These are phyloP conservation scores for Solanum hybrid DNA, from an alignment of 305 asterid species.

Conservation along the genomic window DNA sequence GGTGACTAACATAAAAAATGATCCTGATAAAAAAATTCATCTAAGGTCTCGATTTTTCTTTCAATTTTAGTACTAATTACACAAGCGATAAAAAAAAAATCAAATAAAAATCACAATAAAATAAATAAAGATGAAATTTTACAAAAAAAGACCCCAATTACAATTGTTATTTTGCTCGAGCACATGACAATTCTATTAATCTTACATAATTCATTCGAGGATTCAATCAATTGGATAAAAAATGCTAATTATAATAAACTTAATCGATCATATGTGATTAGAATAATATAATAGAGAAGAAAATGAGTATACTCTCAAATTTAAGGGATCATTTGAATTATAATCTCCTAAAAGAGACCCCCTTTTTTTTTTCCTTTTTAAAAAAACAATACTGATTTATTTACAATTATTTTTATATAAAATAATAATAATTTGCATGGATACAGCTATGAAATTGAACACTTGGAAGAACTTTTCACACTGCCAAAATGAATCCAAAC, in stretches of 20 bases:
- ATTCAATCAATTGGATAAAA: not conserved
- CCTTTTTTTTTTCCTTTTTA: too few species aligned
- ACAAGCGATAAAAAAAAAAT: not conserved
- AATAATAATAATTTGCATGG: not conserved
- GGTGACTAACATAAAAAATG: not conserved
- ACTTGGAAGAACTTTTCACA: not conserved
- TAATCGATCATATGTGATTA: not conserved
- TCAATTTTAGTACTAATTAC: not conserved
- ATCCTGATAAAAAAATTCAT: too few species aligned
- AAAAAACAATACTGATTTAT: not conserved
- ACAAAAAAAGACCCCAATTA: too few species aligned
- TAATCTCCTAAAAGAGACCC: not conserved
- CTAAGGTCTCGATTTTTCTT: not conserved
- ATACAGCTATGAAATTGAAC: not conserved
- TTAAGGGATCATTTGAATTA: not conserved
- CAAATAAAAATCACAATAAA: not conserved
- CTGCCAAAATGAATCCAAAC: not conserved
- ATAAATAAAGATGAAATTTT: too few species aligned
- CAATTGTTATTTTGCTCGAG: not conserved
- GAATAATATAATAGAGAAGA: not conserved
- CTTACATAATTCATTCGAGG: not conserved
- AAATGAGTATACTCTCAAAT: not conserved
- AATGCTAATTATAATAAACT: not conserved
- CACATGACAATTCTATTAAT: not conserved
- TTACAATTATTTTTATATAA: not conserved